phyloP scores from a whole-genome alignment of 2,329 filamentous ascomycete species.

The Neodidymelliopsis sp. region DNA sequence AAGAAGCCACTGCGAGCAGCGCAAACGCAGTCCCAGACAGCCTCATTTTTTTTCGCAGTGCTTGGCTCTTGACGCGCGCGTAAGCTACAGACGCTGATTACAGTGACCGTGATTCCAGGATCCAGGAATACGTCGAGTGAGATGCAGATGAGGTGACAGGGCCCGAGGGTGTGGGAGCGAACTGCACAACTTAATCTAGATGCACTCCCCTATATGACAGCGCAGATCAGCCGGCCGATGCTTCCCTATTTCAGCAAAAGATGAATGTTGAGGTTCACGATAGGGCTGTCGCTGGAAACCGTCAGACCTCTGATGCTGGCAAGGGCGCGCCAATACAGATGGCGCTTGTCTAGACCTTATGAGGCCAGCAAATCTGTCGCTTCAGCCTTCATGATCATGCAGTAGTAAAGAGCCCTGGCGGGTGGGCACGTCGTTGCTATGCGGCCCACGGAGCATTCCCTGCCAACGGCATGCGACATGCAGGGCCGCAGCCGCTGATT shows the following conservation, averaged over 20 bases:
- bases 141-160: conserved; percentile 15
- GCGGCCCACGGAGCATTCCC: conserved; percentile 10
- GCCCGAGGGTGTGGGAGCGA: conserved; percentile 26
- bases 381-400: conserved; percentile 8
- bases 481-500: conserved; percentile 17
- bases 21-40: conserved; percentile 20
- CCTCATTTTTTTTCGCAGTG: conserved; percentile 21
- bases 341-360: conserved; percentile 22
- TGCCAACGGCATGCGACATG: conserved; percentile 8
- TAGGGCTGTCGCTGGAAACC: background rate
- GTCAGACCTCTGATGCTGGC: conserved; percentile 1
- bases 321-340: conserved; percentile 14
- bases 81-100: background rate
- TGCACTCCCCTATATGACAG: conserved; percentile 19
- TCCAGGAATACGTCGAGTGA: conserved; percentile 13
- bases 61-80: conserved; percentile 11
- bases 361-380: background rate
- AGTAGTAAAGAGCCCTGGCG: conserved; percentile 1
- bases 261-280: background rate
- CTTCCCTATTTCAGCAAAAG: background rate
- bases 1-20: conserved; percentile 24
- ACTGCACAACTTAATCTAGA: conserved; percentile 26
- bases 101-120: conserved; percentile 13
- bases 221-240: conserved; percentile 12
- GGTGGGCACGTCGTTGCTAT: conserved; percentile 6